Conservation (phyloP, 2,329 filamentous ascomycete species). For the Stromatinia cepivora region DNA sequence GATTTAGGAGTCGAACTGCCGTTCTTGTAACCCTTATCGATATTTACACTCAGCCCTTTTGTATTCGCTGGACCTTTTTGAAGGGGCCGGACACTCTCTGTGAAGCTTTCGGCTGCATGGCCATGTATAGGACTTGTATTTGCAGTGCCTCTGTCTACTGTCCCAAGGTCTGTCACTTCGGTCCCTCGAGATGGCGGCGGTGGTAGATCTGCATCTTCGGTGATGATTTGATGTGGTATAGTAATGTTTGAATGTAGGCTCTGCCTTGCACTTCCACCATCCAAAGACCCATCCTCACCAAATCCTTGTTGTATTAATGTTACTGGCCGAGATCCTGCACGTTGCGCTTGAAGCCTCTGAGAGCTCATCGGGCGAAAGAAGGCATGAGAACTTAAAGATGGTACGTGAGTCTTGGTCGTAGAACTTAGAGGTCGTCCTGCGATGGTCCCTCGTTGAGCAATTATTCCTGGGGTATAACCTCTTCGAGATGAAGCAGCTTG, state of each 20-base stretch:
- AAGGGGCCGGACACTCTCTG: slow-evolving; percentile 78
- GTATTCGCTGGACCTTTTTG: slow-evolving; percentile 41
- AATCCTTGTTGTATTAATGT: slow-evolving; percentile 40
- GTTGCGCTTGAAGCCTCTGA: slow-evolving; percentile 87
- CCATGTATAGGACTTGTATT: slow-evolving; percentile 72
- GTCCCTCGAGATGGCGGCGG: slow-evolving; percentile 75
- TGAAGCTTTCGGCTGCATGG: slow-evolving; percentile 61
- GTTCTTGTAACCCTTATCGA: slow-evolving; percentile 59
- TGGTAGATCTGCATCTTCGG: slow-evolving; percentile 53
- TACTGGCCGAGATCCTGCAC: slow-evolving; percentile 57
- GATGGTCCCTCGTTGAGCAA: slow-evolving; percentile 36
- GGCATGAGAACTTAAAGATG: slow-evolving; percentile 81
- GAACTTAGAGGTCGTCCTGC: slow-evolving; percentile 63
- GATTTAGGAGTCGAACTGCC: slow-evolving; percentile 61
- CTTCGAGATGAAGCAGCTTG: slow-evolving; percentile 59
- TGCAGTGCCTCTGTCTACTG: slow-evolving; percentile 67
- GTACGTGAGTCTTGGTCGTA: slow-evolving; percentile 81
- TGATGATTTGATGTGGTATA: slow-evolving; percentile 32
- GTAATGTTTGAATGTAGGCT: slow-evolving; percentile 56
- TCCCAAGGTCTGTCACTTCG: slow-evolving; percentile 65
- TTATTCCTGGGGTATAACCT: slow-evolving; percentile 25
- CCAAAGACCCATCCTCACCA: slow-evolving; percentile 47
- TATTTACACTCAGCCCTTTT: slow-evolving; percentile 55
- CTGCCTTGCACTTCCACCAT: slow-evolving; percentile 52
- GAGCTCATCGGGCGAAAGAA: slow-evolving; percentile 98